Base-by-base conservation (phyloP, 2,329 filamentous ascomycete species). In the Ophiostoma himal-ulmi region DNA sequence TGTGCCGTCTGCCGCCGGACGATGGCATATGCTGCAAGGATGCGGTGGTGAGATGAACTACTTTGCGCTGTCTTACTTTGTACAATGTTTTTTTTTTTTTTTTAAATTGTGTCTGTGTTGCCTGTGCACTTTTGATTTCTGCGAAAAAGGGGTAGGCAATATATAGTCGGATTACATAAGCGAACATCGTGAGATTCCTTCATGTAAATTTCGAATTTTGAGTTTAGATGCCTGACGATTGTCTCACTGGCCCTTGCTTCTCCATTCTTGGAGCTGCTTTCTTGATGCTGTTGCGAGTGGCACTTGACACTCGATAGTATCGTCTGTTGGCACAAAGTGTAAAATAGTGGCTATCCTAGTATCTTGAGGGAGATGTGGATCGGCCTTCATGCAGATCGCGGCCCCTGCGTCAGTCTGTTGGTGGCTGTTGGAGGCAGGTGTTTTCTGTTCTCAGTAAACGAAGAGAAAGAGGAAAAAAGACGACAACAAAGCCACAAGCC, bases 331-430 rank as follows among this genome's bases (percentile, higher is more conserved):
- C n/a, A 3, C 30, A 30, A 54, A 57, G n/a, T 26, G 52, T 57
- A 57, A 57, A 57, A 57, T 26, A 54, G 48, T 57, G 52, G 5
- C 52, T 22, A 4, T 26, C 52, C 52, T 57, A 22, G 52, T 10
- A 48, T 62, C 3, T 22, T 62, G 36, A 41, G 20, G 26, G 34
- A 41, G 30, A 37, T 66, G 64, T 37, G 34, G 36, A 44, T 39
- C 64, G 5, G 20, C 4, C 22, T 48, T 39, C 65, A 67, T 67
- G 65, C 65, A 44, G 65, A 67, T 67, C 65, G n/a, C 64, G 8
- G 65, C 22, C 65, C 65, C 65, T 67, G 65, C 65, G 36, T 6
- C 22, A 62, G 52, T 5, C 5, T 48, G 44, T 20, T 48, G 44
- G n/a, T 20, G 44, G 17, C 17, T 48, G 44, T 48, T 44, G 41